Evolutionary conservation across 2,329 filamentous ascomycete species (phyloP).

Genomic region (Anisogramma anomala): DNA sequence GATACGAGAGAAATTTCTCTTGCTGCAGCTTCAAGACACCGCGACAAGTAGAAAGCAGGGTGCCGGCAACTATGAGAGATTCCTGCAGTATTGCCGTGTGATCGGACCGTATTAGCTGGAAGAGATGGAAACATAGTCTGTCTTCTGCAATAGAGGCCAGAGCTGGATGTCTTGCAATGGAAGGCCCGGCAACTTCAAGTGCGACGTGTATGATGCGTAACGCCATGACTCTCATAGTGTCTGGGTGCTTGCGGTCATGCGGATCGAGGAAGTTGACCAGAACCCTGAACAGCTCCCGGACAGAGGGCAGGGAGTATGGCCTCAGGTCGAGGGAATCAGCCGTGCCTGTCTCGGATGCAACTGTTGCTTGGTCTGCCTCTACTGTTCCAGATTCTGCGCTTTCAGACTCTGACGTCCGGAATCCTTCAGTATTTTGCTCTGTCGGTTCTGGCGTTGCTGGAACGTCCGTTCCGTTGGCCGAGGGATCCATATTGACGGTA

Average conservation of each 20-base stretch:
- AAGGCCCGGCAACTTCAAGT: constrained; percentile 88
- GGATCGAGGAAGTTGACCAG: constrained; percentile 89
- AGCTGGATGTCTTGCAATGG: constrained; percentile 83
- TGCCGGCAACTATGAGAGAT: constrained; percentile 83
- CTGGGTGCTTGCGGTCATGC: constrained; percentile 82
- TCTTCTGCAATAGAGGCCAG: constrained; percentile 83
- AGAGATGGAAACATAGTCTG: constrained; percentile 83
- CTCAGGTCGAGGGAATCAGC: constrained; percentile 50
- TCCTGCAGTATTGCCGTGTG: constrained; percentile 93
- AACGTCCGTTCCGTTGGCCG: constrained; percentile 44
- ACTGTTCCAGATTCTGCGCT: constrained; percentile 20
- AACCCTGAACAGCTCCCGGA: constrained; percentile 86
- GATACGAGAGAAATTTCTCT: constrained; percentile 86
- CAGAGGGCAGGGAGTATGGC: constrained; percentile 88
- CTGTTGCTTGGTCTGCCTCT: constrained; percentile 13
- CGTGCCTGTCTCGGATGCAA: constrained; percentile 10
- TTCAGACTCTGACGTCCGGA: constrained; percentile 31
- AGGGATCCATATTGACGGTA: constrained; percentile 73
- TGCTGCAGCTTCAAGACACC: constrained; percentile 89
- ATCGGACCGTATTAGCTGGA: constrained; percentile 91
- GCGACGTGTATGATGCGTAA: constrained; percentile 94
- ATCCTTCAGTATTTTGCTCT: constrained; percentile 13
- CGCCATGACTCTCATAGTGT: constrained; percentile 95
- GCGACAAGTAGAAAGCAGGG: constrained; percentile 79
- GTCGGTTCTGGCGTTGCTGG: constrained; percentile 15